Base-by-base conservation (phyloP, 2,329 filamentous ascomycete genomes). In the Xylariaceae sp. region DNA sequence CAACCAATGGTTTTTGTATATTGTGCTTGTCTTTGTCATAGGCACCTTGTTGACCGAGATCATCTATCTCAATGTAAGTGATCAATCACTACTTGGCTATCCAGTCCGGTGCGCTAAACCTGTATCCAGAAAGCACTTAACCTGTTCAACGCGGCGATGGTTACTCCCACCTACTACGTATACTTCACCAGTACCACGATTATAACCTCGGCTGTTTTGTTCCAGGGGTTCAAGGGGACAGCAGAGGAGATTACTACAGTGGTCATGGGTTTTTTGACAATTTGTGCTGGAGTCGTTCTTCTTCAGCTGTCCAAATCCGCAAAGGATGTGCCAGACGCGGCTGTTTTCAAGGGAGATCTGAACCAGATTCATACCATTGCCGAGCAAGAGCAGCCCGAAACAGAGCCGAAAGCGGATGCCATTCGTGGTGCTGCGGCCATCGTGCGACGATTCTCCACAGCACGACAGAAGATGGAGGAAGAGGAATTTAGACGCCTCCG, bases 91-190 rank as follows among this genome's bases (percentile, higher is more conserved):
- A 3, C 22, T 18, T 16, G 19, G 31, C 22, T 11, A 18, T n/a
- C 7, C n/a, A 28, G 32, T 41, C 35, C 30, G n/a, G 26, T 22
- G 43, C 49, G 44, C 64, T 74, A 43, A 72, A 51, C 32, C 3
- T 37, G n/a, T 33, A 32, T 39, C 44, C 66, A 97, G 90, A 98
- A 98, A 96, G 93, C 93, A 4, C 76, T 97, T 42, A 97, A 98
- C 60, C 67, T 98, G 37, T 97, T 91, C 74, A 97, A 98, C 58
- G 93, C 93, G 29, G 91, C 93, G 7, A 78, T 98, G 51, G 93
- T 98, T 45, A 98, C 93, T 0, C 93, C 93, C 1, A 98, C 93
- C 2, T 98, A 98, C 68, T 98, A 98, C 64, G 93, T 98, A 51
- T 91, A 94, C 71, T 98, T 98, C 63, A 98, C 93, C 30, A 95